phyloP scores from a whole-genome alignment of 176 grass and related monocot species.

The Alloteropsis semialata region DNA sequence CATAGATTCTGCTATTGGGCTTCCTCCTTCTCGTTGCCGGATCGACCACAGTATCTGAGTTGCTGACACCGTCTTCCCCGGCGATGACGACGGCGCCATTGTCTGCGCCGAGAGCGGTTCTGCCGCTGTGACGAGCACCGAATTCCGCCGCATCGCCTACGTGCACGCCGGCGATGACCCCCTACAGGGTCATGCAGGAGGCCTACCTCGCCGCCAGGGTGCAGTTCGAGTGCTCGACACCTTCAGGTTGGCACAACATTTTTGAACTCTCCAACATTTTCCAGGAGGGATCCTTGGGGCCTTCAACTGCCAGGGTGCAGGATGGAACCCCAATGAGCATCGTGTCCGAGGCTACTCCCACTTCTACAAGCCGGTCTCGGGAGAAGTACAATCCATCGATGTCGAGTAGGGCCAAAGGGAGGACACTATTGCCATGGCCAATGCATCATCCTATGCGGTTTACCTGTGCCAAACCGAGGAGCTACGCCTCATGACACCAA shows the following conservation, averaged over 20 bases:
- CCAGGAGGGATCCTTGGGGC: conserved; percentile 64
- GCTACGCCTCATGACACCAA: conserved; percentile 18
- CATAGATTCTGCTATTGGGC: too few species aligned
- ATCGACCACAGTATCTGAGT: too few species aligned
- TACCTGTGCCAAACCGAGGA: conserved; percentile 42
- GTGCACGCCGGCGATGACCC: conserved; percentile 63
- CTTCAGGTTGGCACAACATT: conserved; percentile 35
- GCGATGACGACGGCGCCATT: conserved; percentile 43
- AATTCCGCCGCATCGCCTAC: conserved; percentile 48
- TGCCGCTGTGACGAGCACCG: background rate
- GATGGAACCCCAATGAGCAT: conserved; percentile 47
- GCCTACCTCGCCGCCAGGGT: conserved; percentile 41
- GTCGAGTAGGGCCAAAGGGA: conserved; percentile 66
- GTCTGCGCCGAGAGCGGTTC: conserved; percentile 72
- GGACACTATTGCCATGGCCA: conserved; percentile 27
- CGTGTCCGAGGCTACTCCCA: conserved; percentile 45
- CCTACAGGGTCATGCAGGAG: conserved; percentile 41
- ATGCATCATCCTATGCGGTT: conserved; percentile 24
- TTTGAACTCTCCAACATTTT: too few species aligned
- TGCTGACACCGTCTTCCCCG: too few species aligned
- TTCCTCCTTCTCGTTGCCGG: too few species aligned
- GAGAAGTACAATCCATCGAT: conserved; percentile 24
- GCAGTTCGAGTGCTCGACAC: conserved; percentile 58
- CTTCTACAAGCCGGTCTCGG: conserved; percentile 42
- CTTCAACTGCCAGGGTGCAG: conserved; percentile 89